Evolutionary conservation across 2,329 filamentous ascomycete genomes (phyloP).

Genomic region (Talaromyces sp.): DNA sequence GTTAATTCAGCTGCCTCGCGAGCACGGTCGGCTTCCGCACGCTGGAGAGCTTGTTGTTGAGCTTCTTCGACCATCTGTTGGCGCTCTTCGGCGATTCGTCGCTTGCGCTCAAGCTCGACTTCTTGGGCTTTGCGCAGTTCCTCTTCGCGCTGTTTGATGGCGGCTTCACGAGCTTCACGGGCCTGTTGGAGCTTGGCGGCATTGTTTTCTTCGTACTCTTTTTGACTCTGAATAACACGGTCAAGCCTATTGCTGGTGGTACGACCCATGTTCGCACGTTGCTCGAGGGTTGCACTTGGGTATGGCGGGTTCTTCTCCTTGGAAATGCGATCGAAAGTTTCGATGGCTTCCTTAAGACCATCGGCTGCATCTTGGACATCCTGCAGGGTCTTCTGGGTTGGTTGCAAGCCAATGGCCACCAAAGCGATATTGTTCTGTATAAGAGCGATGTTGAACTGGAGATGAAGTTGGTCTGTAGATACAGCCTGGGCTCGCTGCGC

Average conservation of each 20-base stretch:
- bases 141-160: conserved; percentile 76
- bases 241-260: conserved; percentile 92
- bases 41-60: conserved; percentile 69
- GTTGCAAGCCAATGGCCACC: conserved; percentile 72
- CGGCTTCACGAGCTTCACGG: conserved; percentile 76
- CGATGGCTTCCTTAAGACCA: conserved; percentile 85
- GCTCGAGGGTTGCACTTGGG: conserved; percentile 85
- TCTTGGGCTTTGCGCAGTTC: conserved; percentile 69
- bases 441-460: conserved; percentile 97
- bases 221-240: conserved; percentile 79
- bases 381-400: conserved; percentile 73
- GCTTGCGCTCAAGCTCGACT: conserved; percentile 71
- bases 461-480: conserved; percentile 81
- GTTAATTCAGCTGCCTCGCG: conserved; percentile 77
- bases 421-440: conserved; percentile 93
- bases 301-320: conserved; percentile 74
- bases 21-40: conserved; percentile 69
- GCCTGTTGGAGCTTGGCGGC: conserved; percentile 83
- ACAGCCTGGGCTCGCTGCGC: conserved; percentile 70
- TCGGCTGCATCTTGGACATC: conserved; percentile 80
- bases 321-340: conserved; percentile 63
- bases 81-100: conserved; percentile 84
- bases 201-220: conserved; percentile 91
- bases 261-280: conserved; percentile 95
- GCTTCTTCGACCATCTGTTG: conserved; percentile 77